Percentiles rank a stretch among this genome's conserved stretches.
These are phyloP conservation scores for Rusavskia elegans DNA, from an alignment of 495 filamentous ascomycete genomes.

Conservation along the genomic window DNA sequence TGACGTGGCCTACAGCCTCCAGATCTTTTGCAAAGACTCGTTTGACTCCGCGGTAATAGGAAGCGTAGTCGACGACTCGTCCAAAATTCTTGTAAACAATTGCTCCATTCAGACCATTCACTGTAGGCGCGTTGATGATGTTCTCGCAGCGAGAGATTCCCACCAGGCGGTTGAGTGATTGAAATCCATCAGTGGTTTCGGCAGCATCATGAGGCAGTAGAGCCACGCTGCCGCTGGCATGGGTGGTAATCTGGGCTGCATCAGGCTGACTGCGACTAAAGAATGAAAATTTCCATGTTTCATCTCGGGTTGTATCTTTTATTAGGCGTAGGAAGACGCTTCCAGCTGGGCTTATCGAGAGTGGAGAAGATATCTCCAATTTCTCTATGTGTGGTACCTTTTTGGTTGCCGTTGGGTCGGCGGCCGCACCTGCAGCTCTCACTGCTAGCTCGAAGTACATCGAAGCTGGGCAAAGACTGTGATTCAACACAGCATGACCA, in stretches of 20 bases:
- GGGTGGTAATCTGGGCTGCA: not conserved
- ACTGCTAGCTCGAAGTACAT: constrained; percentile 27
- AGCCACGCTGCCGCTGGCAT: constrained; percentile 4
- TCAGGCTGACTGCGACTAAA: not conserved
- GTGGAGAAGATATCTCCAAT: constrained; percentile 4
- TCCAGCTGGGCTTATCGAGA: not conserved
- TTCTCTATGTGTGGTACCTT: constrained; percentile 4
- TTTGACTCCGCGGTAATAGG: constrained; percentile 22
- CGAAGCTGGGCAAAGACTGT: constrained; percentile 24
- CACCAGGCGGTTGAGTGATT: not conserved
- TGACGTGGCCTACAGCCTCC: constrained; percentile 18
- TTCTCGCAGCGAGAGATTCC: not conserved
- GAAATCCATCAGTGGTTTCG: not conserved
- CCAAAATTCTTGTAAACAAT: constrained; percentile 21
- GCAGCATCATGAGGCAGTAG: not conserved
- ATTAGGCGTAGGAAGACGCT: not conserved
- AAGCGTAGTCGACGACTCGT: constrained; percentile 19
- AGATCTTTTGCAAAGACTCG: constrained; percentile 7
- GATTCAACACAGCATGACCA: constrained; percentile 23
- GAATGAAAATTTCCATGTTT: constrained; percentile 3
- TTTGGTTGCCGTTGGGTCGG: too few relatives aligned
- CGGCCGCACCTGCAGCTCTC: not conserved
- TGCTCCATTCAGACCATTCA: constrained; percentile 5
- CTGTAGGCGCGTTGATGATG: not conserved
- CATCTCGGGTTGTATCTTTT: not conserved